Evolutionary conservation across 2,329 filamentous ascomycete species (phyloP), one percentile per base, ranked within the genome.

Genomic region (Fusarium tjaetaba): DNA sequence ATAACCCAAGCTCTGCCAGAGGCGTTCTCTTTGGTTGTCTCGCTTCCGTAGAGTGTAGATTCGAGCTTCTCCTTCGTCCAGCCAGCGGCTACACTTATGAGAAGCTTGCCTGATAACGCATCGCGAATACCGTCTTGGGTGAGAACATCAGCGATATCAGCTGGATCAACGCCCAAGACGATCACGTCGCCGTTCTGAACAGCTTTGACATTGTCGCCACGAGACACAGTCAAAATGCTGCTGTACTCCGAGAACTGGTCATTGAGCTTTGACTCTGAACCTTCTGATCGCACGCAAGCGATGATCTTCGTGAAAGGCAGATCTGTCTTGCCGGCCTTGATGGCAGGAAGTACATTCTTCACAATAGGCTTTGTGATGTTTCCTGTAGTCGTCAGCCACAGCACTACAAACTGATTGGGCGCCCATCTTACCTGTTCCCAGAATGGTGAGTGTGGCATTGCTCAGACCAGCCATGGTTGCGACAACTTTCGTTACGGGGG

Each of bases 51-150:
- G 0, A 86, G 75, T 8, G 78, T 79, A 6, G 68, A 57, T 65
- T 85, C 83, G 3, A 87, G 74, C 53, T 81, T 80, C 24, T 79
- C 73, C 39, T 81, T 80, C 1, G 84, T 83, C 85, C 84, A 88
- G 2, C 87, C 87, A 2, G 87, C 87, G 2, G 83, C 84, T 2
- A 89, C 83, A 71, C 86, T 88, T 76, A 88, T 85, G 16, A 88
- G 65, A 2, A 88, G 80, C 70, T 88, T 89, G 9, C 79, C 76
- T 1, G 77, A 72, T 2, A 88, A 60, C 0, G 83, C 85, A 10
- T 84, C 80, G 0, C 71, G 56, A 5, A 88, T 72, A 0, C 82
- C 83, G 0, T 81, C 75, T 45, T 84, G 76, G 0, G 73, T 77
- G 10, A 89, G 73, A 0, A 84, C 81, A 0, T 71, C 43, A 16